These are phyloP conservation scores for Ustilago esculenta DNA, from an alignment of 1,284 basidiomycete species.

Conservation along the genomic window DNA sequence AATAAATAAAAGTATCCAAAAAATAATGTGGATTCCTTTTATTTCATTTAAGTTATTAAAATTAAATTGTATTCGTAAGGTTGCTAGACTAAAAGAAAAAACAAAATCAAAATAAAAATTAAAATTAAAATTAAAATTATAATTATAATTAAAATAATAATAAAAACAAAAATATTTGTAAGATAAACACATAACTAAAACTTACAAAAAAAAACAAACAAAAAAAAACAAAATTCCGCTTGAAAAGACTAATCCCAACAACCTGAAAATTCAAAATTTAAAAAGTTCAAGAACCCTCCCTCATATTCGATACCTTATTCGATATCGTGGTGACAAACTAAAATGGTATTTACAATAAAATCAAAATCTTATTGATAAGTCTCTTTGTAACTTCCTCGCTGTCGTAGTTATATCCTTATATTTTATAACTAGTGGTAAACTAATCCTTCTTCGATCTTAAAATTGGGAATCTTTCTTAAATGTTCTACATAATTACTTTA, in stretches of 20 bases:
- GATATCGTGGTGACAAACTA: not conserved
- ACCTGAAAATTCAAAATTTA: too few relatives aligned
- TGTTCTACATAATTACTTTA: slow-evolving; percentile 23
- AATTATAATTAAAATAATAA: too few relatives aligned
- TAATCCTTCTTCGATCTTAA: slow-evolving; percentile 68
- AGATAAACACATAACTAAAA: not conserved
- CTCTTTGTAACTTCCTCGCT: slow-evolving; percentile 15
- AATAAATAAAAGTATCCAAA: too few relatives aligned
- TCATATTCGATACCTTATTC: slow-evolving; percentile 2
- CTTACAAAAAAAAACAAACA: not conserved
- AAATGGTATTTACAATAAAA: slow-evolving; percentile 62
- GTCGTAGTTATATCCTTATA: slow-evolving; percentile 67
- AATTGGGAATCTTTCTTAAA: slow-evolving; percentile 65
- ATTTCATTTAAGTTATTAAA: too few relatives aligned
- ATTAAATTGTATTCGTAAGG: too few relatives aligned
- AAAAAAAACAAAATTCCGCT: not conserved
- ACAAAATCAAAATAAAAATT: too few relatives aligned
- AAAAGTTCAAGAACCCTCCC: too few relatives aligned
- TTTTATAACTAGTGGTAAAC: slow-evolving; percentile 68
- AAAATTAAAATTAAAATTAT: not conserved
- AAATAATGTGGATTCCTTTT: too few relatives aligned
- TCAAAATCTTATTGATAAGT: slow-evolving; percentile 3
- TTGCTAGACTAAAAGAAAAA: too few relatives aligned
- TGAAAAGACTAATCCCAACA: not conserved
- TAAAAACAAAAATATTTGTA: too few relatives aligned